A percentile compares a stretch with the other conserved stretches of the same genome.
Evolutionary conservation across 768 basidiomycete genomes (phyloP).

Genomic region (Sporobolomyces roseus): DNA sequence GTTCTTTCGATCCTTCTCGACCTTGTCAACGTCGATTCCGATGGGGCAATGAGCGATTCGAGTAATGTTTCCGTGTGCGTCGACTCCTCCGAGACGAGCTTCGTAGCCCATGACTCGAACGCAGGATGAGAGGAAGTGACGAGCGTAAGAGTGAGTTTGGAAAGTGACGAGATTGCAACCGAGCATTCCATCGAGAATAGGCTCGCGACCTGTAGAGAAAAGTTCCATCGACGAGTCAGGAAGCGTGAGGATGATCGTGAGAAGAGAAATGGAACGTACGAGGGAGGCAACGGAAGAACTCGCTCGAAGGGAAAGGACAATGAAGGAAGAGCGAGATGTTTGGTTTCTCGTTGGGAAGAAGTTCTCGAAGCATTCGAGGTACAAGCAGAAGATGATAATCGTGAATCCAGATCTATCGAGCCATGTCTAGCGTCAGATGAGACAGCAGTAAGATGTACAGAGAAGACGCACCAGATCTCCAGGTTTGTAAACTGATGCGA

Average conservation of each 20-base stretch:
- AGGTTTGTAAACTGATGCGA: conserved; percentile 71
- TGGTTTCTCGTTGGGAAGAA: conserved; percentile 57
- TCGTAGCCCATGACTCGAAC: conserved; percentile 96
- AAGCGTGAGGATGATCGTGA: conserved; percentile 6
- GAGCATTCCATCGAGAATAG: conserved; percentile 96
- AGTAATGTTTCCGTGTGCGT: conserved; percentile 75
- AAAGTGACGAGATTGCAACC: conserved; percentile 95
- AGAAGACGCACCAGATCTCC: conserved; percentile 69
- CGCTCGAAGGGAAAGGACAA: conserved; percentile 94
- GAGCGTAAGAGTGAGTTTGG: conserved; percentile 93
- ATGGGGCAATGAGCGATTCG: conserved; percentile 84
- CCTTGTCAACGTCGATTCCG: conserved; percentile 87
- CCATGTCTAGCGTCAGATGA: not conserved
- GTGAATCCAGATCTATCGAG: conserved; percentile 53
- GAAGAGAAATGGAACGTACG: conserved; percentile 55
- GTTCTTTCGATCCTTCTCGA: conserved; percentile 63
- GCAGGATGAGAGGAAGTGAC: conserved; percentile 91
- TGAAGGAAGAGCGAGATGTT: conserved; percentile 86
- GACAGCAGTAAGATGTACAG: not conserved
- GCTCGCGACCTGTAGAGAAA: conserved; percentile 63
- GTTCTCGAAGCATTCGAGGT: conserved; percentile 73
- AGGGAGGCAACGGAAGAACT: conserved; percentile 90
- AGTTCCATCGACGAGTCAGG: not conserved
- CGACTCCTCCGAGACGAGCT: conserved; percentile 63
- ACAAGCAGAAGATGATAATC: conserved; percentile 95